Conservation (phyloP, 2,329 filamentous ascomycete genomes). For the Raffaelea deltoideospora region DNA sequence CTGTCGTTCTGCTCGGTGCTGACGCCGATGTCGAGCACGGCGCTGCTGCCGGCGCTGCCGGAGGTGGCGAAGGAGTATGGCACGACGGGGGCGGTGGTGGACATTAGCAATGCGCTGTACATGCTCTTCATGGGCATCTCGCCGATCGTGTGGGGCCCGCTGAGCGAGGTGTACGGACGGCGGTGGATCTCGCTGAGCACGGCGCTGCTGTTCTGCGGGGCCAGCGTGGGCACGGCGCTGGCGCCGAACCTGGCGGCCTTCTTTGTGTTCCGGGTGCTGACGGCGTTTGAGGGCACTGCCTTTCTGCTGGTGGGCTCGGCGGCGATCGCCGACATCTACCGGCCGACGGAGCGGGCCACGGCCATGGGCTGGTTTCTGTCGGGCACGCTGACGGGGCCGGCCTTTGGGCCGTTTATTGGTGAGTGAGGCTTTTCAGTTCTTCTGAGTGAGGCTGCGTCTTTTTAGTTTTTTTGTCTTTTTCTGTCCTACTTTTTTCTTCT, state of each 20-base stretch:
- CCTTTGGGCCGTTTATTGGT: conserved; percentile 43
- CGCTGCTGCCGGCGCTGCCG: conserved; percentile 48
- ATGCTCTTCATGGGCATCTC: conserved; percentile 55
- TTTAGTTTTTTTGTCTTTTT: background rate
- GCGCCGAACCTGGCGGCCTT: conserved; percentile 50
- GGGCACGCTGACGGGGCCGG: conserved; percentile 51
- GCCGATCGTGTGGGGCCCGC: conserved; percentile 50
- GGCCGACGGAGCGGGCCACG: conserved; percentile 47
- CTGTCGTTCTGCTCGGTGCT: conserved; percentile 63
- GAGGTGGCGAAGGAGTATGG: conserved; percentile 45
- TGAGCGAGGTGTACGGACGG: conserved; percentile 43
- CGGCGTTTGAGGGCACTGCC: conserved; percentile 54
- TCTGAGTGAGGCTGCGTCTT: too few relatives aligned
- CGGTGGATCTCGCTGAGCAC: conserved; percentile 38
- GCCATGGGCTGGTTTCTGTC: conserved; percentile 52
- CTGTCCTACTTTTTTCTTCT: background rate
- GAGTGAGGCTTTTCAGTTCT: too few relatives aligned
- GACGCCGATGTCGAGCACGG: conserved; percentile 53
- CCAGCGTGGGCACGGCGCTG: conserved; percentile 50
- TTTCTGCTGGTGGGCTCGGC: conserved; percentile 53
- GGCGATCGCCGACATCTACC: conserved; percentile 42
- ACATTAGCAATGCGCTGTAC: conserved; percentile 54
- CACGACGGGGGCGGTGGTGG: conserved; percentile 48
- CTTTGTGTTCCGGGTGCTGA: conserved; percentile 54
- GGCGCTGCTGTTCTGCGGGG: conserved; percentile 43